Base-by-base conservation (phyloP, 2,329 filamentous ascomycete species). In the Dichotomopilus funicola region DNA sequence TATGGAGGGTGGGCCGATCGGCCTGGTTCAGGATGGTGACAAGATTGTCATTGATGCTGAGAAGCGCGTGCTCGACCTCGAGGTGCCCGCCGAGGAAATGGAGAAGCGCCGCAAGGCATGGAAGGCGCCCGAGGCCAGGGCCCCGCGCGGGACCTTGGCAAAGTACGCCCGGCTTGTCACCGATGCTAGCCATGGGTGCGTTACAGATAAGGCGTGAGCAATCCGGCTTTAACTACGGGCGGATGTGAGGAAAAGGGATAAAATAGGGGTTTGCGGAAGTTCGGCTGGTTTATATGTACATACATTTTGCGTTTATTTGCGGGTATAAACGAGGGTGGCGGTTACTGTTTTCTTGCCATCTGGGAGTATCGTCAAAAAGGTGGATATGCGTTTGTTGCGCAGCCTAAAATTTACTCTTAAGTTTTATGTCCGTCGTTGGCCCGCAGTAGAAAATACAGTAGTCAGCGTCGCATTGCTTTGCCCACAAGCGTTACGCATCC, bases 1-100 rank as follows among this genome's bases (percentile, higher is more conserved):
- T 7, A 86, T 89, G 67, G 88, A 88, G 62, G 90, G 90, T 49
- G 90, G 90, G 0, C 90, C 90, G 2, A 94, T 95, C 59, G 90
- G 82, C 11, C 78, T 95, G 9, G 87, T 94, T n/a, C 71, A 80
- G 63, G 86, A 95, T 63, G 90, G 90, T 33, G 90, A 95, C 68
- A 78, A 78, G 56, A 87, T 95, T 62, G 82, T 85, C 49, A 95
- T 95, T 58, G 89, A 95, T 65, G 88, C 90, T 0, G 87, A 91
- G 70, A 82, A 83, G 67, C 81, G 81, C 45, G 78, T 81, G 78
- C 79, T 84, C 49, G 70, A 90, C 80, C 75, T 89, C 4, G 75
- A 87, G 41, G 78, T 91, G 6, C 75, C 81, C 11, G 79, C 87
- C 27, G 78, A 79, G 54, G 87, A 89, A 70, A 73, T 89, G 65